A percentile compares a stretch with the other conserved stretches of the same genome.
Evolutionary conservation across 1,284 basidiomycete species (phyloP).

Genomic region (Puccinia triticina): DNA sequence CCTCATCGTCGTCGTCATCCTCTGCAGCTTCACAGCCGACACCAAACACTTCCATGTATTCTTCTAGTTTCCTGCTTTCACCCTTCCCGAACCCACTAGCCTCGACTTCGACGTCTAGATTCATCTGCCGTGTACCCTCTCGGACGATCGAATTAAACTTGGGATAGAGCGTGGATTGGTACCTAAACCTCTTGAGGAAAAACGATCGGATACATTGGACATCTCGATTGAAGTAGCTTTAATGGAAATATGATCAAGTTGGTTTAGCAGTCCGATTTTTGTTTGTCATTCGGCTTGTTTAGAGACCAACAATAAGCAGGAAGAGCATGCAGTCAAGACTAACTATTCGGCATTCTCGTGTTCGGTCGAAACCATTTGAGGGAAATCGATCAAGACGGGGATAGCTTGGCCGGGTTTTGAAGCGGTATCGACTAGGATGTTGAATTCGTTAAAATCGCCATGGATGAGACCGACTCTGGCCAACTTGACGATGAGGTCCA

Average conservation of each 20-base stretch:
- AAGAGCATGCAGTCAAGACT: constrained; percentile 60
- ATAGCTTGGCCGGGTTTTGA: constrained; percentile 68
- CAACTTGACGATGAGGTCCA: constrained; percentile 94
- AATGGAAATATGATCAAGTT: background rate
- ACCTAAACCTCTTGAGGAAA: constrained; percentile 87
- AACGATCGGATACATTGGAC: constrained; percentile 94
- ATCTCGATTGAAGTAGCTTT: constrained; percentile 96
- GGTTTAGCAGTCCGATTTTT: background rate
- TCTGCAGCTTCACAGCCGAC: constrained; percentile 60
- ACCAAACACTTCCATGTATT: constrained; percentile 62
- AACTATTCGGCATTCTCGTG: constrained; percentile 96
- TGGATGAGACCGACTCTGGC: constrained; percentile 92
- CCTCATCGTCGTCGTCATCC: constrained; percentile 60
- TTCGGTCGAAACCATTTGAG: constrained; percentile 97
- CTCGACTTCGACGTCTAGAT: constrained; percentile 82
- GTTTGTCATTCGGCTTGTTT: background rate
- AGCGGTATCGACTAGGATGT: constrained; percentile 75
- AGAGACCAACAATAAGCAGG: too few relatives aligned
- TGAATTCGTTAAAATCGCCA: constrained; percentile 99
- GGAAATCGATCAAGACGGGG: constrained; percentile 95
- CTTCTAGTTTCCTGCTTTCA: constrained; percentile 78
- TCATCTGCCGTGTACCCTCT: constrained; percentile 63
- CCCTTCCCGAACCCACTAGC: constrained; percentile 87
- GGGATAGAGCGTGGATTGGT: constrained; percentile 86
- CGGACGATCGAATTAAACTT: constrained; percentile 65